These are phyloP conservation scores for Vigna hirtella DNA, from an alignment of 306 rosid species.

Conservation along the genomic window DNA sequence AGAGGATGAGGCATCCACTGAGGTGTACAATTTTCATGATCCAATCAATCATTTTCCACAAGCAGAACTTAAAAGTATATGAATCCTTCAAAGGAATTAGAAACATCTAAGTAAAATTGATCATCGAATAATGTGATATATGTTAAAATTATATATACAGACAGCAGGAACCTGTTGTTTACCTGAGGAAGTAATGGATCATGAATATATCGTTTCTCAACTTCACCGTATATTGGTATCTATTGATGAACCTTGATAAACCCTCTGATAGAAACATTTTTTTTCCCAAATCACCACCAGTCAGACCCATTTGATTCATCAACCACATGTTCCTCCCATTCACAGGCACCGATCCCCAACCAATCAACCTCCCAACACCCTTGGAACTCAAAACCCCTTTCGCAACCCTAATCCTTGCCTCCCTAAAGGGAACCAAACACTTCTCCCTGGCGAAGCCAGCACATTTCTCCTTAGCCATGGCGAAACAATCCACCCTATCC, in stretches of 20 bases:
- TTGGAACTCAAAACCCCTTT: too few relatives aligned
- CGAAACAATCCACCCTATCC: too few relatives aligned
- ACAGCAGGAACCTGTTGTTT: slow-evolving; percentile 35
- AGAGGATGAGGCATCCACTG: slow-evolving; percentile 3
- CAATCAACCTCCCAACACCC: too few relatives aligned
- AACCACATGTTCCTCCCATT: slow-evolving; percentile 36
- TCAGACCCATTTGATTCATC: slow-evolving; percentile 30
- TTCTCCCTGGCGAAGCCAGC: too few relatives aligned
- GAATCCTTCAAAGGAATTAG: not conserved
- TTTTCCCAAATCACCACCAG: slow-evolving; percentile 31
- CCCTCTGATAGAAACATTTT: slow-evolving; percentile 37
- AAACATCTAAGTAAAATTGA: not conserved
- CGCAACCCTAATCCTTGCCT: too few relatives aligned
- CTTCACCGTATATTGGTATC: slow-evolving; percentile 16
- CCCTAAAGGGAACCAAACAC: too few relatives aligned
- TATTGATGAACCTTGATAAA: slow-evolving; percentile 37
- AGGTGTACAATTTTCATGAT: slow-evolving; percentile 40
- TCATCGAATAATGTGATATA: not conserved
- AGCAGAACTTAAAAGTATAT: slow-evolving; percentile 46
- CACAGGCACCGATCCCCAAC: slow-evolving; percentile 52
- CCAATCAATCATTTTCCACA: slow-evolving; percentile 43
- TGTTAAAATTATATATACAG: not conserved
- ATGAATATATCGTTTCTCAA: slow-evolving; percentile 28
- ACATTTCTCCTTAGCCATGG: too few relatives aligned
- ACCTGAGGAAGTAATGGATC: slow-evolving; percentile 57